These are phyloP conservation scores for Talaromyces sp. DNA, from an alignment of 2,329 filamentous ascomycete genomes.

Conservation along the genomic window DNA sequence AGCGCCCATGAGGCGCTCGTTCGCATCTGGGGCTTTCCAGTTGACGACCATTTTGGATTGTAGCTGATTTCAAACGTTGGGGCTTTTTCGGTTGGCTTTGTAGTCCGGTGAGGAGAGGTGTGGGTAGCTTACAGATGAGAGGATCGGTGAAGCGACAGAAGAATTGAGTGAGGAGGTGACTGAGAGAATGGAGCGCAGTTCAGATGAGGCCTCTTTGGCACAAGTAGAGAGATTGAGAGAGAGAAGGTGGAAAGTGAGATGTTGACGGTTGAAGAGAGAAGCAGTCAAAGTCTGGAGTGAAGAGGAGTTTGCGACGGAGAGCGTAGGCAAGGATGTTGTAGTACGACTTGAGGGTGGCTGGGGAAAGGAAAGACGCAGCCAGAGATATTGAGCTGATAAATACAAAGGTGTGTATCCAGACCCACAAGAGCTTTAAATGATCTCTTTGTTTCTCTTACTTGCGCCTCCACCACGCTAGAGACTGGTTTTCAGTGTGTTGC, in stretches of 20 bases:
- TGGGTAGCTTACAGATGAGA: neutral
- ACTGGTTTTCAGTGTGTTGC: neutral
- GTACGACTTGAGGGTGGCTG: neutral
- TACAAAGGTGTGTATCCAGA: neutral
- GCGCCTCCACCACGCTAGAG: neutral
- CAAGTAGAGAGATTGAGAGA: neutral
- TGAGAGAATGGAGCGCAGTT: neutral
- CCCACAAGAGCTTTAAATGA: neutral
- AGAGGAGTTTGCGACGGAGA: neutral
- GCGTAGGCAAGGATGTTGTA: neutral
- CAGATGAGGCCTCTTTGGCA: neutral
- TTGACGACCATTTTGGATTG: constrained; percentile 23
- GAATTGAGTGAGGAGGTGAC: neutral
- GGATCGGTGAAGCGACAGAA: too few relatives aligned
- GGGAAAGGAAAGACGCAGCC: neutral
- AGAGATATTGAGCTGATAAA: neutral
- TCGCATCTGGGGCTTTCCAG: constrained; percentile 23
- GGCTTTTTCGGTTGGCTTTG: neutral
- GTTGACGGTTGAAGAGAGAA: neutral
- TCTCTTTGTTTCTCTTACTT: neutral
- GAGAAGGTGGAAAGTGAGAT: neutral
- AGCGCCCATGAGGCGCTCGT: constrained; percentile 22
- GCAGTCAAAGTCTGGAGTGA: neutral
- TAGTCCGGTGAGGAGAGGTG: too few relatives aligned
- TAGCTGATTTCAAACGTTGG: neutral